Percentiles rank a stretch among this genome's conserved stretches.
Evolutionary conservation across 2,329 filamentous ascomycete genomes (phyloP).

Genomic region (Dactylonectria macrodidyma): DNA sequence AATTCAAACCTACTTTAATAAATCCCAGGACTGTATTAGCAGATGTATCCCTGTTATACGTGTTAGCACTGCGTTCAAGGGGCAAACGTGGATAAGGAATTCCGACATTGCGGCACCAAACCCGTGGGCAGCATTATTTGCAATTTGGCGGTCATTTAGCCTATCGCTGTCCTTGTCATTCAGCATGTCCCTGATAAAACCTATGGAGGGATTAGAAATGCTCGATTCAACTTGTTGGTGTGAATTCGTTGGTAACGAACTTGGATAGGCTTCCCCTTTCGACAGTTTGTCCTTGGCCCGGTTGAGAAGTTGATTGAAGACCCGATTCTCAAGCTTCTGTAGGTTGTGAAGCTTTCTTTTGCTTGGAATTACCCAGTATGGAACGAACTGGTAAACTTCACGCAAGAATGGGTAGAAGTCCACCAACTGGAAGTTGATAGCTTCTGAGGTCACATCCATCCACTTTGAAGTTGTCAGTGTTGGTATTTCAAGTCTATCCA

Average conservation of each 20-base stretch:
- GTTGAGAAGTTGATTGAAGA: conserved; percentile 2
- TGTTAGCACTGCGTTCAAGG: not conserved
- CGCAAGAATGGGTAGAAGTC: conserved; percentile 15
- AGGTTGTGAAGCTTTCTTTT: conserved; percentile 10
- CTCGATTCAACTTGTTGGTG: not conserved
- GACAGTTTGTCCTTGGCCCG: conserved; percentile 7
- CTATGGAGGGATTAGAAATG: not conserved
- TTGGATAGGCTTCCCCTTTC: not conserved
- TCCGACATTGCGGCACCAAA: conserved; percentile 14
- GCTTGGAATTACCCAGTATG: conserved; percentile 10
- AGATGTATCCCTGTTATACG: conserved; percentile 6
- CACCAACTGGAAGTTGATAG: conserved; percentile 9
- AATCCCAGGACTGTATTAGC: conserved; percentile 13
- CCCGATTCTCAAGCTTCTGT: conserved; percentile 11
- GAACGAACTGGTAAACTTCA: not conserved
- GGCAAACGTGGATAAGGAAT: not conserved
- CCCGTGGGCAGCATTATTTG: conserved; percentile 8
- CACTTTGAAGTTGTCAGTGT: not conserved
- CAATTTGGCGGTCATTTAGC: conserved; percentile 13
- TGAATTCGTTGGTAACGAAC: not conserved
- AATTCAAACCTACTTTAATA: not conserved
- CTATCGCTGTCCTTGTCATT: conserved; percentile 5
- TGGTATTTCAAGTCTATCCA: too few species aligned
- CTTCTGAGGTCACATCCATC: conserved; percentile 17
- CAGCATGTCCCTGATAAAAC: conserved; percentile 15